Conservation (phyloP, 148 eudicot genomes). For the Fallopia convolvulus region DNA sequence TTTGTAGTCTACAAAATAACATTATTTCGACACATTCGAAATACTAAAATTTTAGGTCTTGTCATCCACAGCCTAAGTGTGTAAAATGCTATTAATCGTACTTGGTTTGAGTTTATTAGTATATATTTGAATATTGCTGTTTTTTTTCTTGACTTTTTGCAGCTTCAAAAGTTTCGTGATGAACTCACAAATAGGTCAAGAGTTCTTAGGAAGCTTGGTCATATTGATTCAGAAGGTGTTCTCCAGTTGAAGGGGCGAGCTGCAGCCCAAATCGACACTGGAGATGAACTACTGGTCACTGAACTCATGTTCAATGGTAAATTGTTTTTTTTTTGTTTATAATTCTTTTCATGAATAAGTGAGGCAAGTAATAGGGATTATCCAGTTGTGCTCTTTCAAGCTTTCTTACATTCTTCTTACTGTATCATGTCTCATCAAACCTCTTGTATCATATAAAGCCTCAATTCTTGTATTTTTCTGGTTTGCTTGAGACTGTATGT, state of each 20-base stretch:
- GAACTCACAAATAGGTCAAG: slow-evolving; percentile 94
- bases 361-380: background rate
- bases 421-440: too few relatives aligned
- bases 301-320: slow-evolving; percentile 97
- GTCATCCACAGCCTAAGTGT: background rate
- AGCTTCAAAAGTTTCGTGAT: slow-evolving; percentile 97
- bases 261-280: slow-evolving; percentile 85
- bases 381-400: background rate
- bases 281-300: slow-evolving; percentile 92
- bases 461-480: background rate
- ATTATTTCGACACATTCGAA: background rate
- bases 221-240: slow-evolving; percentile 91
- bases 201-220: slow-evolving; percentile 90
- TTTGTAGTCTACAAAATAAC: background rate
- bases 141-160: slow-evolving; percentile 21
- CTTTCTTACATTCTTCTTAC: too few relatives aligned
- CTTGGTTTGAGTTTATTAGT: background rate
- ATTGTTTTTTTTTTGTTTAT: background rate
- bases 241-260: slow-evolving; percentile 94
- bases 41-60: background rate
- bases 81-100: background rate
- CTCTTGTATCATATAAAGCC: background rate
- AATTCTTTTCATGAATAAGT: background rate
- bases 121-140: background rate
- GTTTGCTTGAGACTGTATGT: background rate